Evolutionary conservation across 2,329 filamentous ascomycete genomes (phyloP), one percentile per base, ranked within the genome.

Genomic region (Didymella pomorum): DNA sequence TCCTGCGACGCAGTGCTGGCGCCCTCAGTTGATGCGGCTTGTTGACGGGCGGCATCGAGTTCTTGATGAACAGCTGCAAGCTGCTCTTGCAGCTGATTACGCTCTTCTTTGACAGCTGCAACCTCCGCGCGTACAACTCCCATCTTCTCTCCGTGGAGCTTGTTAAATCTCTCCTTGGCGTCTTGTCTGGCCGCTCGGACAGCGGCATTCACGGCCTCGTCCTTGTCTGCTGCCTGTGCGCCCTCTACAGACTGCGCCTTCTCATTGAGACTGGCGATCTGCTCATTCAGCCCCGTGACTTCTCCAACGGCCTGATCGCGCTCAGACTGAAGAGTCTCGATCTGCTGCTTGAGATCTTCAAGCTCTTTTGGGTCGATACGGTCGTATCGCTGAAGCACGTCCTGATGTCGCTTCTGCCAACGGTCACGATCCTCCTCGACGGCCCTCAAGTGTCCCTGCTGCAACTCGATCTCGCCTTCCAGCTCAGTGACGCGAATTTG

Each of bases 371-470:
- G 94, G 72, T 99, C 95, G 51, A 96, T 92, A 55, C 94, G 91
- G 67, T 97, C 93, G 72, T 98, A 97, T 75, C 97, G 97, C 65
- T 92, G 93, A 49, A 99, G 86, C 61, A 99, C 97, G 67, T 96
- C 92, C 73, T 98, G 93, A 1, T 93, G 96, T 23, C 95, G 89
- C 81, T 97, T 94, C 78, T 97, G 93, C 91, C 94, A 97, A 57
- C 92, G 87, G 73, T 98, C 94, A 16, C 95, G 89, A 73, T 98
- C 94, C 69, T 95, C 90, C 65, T 96, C 90, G 10, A 98, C 84
- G 63, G 97, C 85, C 70, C 91, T 92, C 72, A 97, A 86, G 73
- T 98, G 94, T 12, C 92, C 92, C 65, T 96, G 89, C 69, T 93
- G 90, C 65, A 89, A 91, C 60, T 89, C 87, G 62, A 92, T 84